Percentiles rank a stretch among this genome's conserved stretches.
phyloP scores from a whole-genome alignment of 164 flowering plant genomes.

The Tetrastigma voinierianum region DNA sequence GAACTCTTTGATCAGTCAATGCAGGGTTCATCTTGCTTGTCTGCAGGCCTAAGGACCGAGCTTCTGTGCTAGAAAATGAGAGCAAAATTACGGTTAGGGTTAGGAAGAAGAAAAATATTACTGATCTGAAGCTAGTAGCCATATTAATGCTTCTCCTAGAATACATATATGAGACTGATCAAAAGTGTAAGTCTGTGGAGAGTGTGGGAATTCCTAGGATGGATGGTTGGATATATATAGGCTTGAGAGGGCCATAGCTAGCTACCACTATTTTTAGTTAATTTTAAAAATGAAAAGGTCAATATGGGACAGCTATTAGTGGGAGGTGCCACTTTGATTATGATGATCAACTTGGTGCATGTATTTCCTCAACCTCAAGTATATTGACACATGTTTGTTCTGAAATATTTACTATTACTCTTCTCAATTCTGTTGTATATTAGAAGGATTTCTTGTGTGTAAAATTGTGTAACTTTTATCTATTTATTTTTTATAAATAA shows the following conservation, averaged over 20 bases:
- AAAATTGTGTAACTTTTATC: too few relatives aligned
- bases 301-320: neutral
- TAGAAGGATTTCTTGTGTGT: too few relatives aligned
- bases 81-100: slow-evolving; percentile 9
- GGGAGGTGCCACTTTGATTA: too few relatives aligned
- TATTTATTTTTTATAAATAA: too few relatives aligned
- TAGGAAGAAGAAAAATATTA: slow-evolving; percentile 17
- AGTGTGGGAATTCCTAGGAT: neutral
- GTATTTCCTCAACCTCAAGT: too few relatives aligned
- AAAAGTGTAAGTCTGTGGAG: neutral
- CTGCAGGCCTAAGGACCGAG: slow-evolving; percentile 2
- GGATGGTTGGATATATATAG: neutral
- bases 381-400: too few relatives aligned
- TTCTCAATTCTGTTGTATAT: too few relatives aligned
- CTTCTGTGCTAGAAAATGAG: slow-evolving; percentile 10
- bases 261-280: neutral
- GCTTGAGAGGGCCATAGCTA: neutral
- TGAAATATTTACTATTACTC: too few relatives aligned
- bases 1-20: slow-evolving; percentile 10
- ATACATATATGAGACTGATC: slow-evolving; percentile 4
- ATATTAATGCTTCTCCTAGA: slow-evolving; percentile 10
- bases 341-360: too few relatives aligned
- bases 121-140: slow-evolving; percentile 20
- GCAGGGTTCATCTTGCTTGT: neutral
- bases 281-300: neutral